These are phyloP conservation scores for Fusarium solani-melongenae DNA, from an alignment of 2,329 filamentous ascomycete species.

Conservation along the genomic window DNA sequence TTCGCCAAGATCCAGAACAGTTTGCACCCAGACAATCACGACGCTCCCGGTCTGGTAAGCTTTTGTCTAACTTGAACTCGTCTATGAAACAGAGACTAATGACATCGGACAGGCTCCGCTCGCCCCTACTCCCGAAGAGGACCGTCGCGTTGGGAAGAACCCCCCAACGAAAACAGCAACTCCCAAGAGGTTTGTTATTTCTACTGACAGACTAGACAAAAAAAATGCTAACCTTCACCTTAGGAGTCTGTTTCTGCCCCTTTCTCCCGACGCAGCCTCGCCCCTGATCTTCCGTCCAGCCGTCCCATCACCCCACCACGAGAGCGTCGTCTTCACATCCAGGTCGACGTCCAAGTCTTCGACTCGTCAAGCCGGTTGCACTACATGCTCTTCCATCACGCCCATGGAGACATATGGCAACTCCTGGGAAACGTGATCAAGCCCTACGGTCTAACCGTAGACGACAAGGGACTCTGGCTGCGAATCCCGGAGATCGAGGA, in stretches of 20 bases:
- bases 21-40: background rate
- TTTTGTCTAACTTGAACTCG: background rate
- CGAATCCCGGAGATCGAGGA: conserved; percentile 76
- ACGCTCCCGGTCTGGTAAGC: conserved; percentile 11
- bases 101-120: background rate
- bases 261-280: background rate
- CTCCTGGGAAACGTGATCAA: conserved; percentile 72
- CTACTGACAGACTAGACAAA: background rate
- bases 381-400: conserved; percentile 76
- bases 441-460: conserved; percentile 73
- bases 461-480: conserved; percentile 71
- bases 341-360: conserved; percentile 75
- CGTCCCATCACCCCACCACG: background rate
- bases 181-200: background rate
- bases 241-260: background rate
- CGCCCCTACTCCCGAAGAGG: conserved; percentile 12
- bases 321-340: conserved; percentile 59
- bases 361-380: conserved; percentile 54
- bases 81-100: background rate
- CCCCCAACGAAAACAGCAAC: background rate
- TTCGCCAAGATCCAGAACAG: background rate
- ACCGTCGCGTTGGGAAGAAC: background rate
- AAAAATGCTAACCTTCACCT: background rate
- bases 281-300: background rate
- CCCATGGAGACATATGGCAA: conserved; percentile 79